A percentile compares a stretch with the other conserved stretches of the same genome.
Conservation (phyloP, 371 early-diverging fungal genomes). For the Blakeslea trispora region DNA sequence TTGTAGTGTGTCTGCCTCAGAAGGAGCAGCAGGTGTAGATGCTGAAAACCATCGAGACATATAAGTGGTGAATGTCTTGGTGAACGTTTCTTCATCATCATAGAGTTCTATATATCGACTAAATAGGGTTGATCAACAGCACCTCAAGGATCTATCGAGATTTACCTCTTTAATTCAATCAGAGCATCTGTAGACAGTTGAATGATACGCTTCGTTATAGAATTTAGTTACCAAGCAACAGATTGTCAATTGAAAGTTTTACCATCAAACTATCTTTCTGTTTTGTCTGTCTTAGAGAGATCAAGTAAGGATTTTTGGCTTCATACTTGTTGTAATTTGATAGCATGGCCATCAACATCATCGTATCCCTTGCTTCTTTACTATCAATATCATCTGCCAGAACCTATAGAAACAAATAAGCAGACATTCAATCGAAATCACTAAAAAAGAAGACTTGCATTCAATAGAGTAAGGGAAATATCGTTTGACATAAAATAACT, state of each 20-base stretch:
- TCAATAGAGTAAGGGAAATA: slow-evolving; percentile 39
- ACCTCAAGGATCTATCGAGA: too few relatives aligned
- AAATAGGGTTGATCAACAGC: too few relatives aligned
- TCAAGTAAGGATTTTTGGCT: slow-evolving; percentile 47
- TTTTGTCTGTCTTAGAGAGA: slow-evolving; percentile 2
- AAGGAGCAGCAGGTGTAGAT: slow-evolving; percentile 25
- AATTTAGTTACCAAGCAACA: too few relatives aligned
- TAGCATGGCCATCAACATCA: slow-evolving; percentile 50
- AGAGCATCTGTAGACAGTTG: slow-evolving; percentile 28
- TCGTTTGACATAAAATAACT: slow-evolving; percentile 59
- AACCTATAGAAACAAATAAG: background rate
- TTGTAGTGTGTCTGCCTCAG: slow-evolving; percentile 37
- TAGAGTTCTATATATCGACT: slow-evolving; percentile 48
- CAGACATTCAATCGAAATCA: background rate
- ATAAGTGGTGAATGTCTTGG: slow-evolving; percentile 47
- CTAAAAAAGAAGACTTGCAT: slow-evolving; percentile 22
- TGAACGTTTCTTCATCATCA: slow-evolving; percentile 51
- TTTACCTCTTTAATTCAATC: slow-evolving; percentile 40
- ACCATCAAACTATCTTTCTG: slow-evolving; percentile 25
- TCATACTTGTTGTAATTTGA: slow-evolving; percentile 64
- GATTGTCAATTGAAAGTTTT: too few relatives aligned
- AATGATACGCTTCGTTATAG: slow-evolving; percentile 42
- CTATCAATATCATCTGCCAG: slow-evolving; percentile 4
- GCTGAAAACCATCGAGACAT: slow-evolving; percentile 53
- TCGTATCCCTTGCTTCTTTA: slow-evolving; percentile 23